Base-by-base conservation (phyloP, 2,329 filamentous ascomycete species). In the Simplicillium sp. region DNA sequence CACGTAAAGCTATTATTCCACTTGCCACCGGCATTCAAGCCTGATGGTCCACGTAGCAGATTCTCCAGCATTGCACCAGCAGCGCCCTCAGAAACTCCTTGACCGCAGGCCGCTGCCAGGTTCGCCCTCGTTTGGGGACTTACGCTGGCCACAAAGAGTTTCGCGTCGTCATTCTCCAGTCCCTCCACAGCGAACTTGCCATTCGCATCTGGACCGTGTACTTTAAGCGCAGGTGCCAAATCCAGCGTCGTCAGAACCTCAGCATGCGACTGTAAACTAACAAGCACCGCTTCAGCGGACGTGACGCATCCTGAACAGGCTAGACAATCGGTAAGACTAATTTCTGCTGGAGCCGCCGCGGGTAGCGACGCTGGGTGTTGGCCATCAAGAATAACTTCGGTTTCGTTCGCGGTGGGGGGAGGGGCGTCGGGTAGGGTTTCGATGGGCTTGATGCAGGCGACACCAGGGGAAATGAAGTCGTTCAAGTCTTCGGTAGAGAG, bases 261-360 rank as follows among this genome's bases (percentile, higher is more conserved):
- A 31, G 81, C 78, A 61, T 98, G 92, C 50, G 87, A 94, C 64
- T 98, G 92, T 41, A 98, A 66, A 44, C 86, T 92, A 39, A 98
- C 88, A 34, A 98, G 77, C n/a, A 98, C 87, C 13, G 92, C 92
- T 66, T 98, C 92, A 36, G 92, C 92, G 6, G 89, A 95, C 15
- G 92, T 98, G 39, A 98, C 92, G 61, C 92, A 98, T 40, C 92
- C 92, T 9, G 92, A 96, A 63, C 92, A 98, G 39, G 92, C 92
- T 38, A 98, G 82, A 56, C 92, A 98, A 64, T 98, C 92, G 7
- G 92, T 97, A 46, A 98, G 77, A 37, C 89, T 96, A 53, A 98
- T 97, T 58, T 94, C 81, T 7, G 90, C 89, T 1, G 89, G 86
- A 46, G 79, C 64, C 39, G 70, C 58, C 8, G 62, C 54, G 39